Percentiles rank a stretch among this genome's conserved stretches.
Conservation (phyloP, 2,329 filamentous ascomycete species). For the Aureobasidium sp. region DNA sequence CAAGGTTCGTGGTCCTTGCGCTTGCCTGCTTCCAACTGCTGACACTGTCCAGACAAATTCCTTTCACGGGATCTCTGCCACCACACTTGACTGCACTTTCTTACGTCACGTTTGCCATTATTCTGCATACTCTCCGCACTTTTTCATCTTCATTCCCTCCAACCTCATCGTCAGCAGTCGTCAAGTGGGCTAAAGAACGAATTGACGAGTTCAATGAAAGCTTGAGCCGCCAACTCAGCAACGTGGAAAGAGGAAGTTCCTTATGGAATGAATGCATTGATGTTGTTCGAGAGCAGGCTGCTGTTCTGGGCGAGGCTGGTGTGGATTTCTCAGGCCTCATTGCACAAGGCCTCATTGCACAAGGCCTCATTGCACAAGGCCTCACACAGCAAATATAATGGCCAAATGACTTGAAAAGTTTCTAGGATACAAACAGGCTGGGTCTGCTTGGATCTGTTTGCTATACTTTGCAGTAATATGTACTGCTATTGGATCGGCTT, state of each 20-base stretch:
- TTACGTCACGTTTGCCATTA: slow-evolving; percentile 89
- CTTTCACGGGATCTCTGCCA: slow-evolving; percentile 88
- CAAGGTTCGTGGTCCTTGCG: slow-evolving; percentile 49
- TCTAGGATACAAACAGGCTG: background rate
- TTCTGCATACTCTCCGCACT: slow-evolving; percentile 71
- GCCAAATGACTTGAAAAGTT: too few species aligned
- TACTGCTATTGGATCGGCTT: background rate
- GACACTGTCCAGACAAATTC: slow-evolving; percentile 60
- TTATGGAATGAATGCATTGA: slow-evolving; percentile 79
- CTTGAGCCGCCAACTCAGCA: slow-evolving; percentile 75
- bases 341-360: too few species aligned
- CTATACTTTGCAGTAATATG: background rate
- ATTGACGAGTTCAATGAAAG: slow-evolving; percentile 84
- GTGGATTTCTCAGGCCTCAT: slow-evolving; percentile 82
- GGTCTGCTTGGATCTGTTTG: background rate
- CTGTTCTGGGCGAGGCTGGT: slow-evolving; percentile 72
- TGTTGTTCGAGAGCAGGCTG: slow-evolving; percentile 69
- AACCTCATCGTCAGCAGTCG: slow-evolving; percentile 78
- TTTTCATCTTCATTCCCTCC: slow-evolving; percentile 57
- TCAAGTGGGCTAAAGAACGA: slow-evolving; percentile 97
- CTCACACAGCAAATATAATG: slow-evolving; percentile 1
- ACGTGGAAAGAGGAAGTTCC: slow-evolving; percentile 64
- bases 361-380: too few species aligned
- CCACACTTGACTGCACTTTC: slow-evolving; percentile 92
- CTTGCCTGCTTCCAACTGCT: slow-evolving; percentile 18